Percentiles rank a stretch among this genome's conserved stretches.
Conservation (phyloP, 495 filamentous ascomycete genomes). For the Neurospora pannonica region DNA sequence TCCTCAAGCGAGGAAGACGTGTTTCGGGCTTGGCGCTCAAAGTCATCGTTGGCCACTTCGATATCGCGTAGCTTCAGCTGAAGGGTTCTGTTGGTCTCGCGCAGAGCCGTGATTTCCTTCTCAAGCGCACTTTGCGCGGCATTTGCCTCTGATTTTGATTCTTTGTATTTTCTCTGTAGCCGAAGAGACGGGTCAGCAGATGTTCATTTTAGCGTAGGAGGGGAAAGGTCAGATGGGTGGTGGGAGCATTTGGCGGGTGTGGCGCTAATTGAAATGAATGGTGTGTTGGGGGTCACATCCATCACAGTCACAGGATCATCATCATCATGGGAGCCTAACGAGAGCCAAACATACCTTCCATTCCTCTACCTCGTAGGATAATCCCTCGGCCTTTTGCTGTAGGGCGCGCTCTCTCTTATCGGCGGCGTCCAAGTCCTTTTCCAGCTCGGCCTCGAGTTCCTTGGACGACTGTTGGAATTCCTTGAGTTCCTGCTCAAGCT, state of each 20-base stretch:
- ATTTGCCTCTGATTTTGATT: conserved; percentile 79
- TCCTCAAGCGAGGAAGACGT: conserved; percentile 93
- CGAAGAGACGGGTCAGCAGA: background rate
- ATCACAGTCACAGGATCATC: conserved; percentile 7
- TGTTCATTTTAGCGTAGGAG: background rate
- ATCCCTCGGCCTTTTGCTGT: conserved; percentile 72
- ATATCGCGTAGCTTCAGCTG: conserved; percentile 83
- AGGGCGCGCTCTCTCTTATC: conserved; percentile 84
- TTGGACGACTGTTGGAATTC: conserved; percentile 92
- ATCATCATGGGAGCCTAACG: background rate
- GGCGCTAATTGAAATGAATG: background rate
- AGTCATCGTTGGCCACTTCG: conserved; percentile 97
- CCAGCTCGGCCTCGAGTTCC: conserved; percentile 88
- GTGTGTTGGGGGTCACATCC: background rate
- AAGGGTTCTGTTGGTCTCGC: conserved; percentile 72
- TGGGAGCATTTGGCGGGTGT: conserved; percentile 1
- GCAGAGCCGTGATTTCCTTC: conserved; percentile 88
- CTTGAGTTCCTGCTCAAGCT: conserved; percentile 79
- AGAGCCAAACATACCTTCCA: conserved; percentile 69
- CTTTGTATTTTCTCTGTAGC: conserved; percentile 83
- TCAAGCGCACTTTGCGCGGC: conserved; percentile 75
- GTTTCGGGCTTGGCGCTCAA: conserved; percentile 88
- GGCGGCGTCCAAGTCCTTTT: conserved; percentile 91
- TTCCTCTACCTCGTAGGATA: conserved; percentile 87
- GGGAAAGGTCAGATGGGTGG: background rate